Evolutionary conservation across 2,329 filamentous ascomycete species (phyloP), one percentile per base, ranked within the genome.

Genomic region (Didymosphaeria variabile): DNA sequence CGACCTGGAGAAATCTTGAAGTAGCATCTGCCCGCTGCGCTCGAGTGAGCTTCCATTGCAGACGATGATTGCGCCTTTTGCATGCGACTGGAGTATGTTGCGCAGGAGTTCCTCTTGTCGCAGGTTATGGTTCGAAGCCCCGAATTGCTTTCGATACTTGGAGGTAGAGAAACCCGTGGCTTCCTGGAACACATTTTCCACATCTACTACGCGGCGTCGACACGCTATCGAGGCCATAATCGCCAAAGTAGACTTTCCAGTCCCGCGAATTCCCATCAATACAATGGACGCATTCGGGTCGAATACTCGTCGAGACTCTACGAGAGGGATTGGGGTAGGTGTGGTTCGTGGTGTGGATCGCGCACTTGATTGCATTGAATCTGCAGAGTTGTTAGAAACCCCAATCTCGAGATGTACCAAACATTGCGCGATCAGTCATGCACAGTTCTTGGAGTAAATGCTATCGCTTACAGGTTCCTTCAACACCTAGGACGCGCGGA

Each of bases 171-270:
- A 79, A 9, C 89, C 88, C 0, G 86, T 88, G 4, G 82, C 79
- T 55, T 91, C 86, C 45, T 89, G 84, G 67, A 94, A 94, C 50
- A 85, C 83, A 44, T 84, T 83, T 65, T 93, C 90, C 36, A 88
- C 84, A 63, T 93, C 91, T 56, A 93, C 80, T 2, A 93, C 82
- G 56, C 87, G 87, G 44, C 89, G 84, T 56, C 87, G 86, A 75
- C 91, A 88, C 52, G 90, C 89, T 8, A 88, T 88, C 0, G 90
- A 90, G 6, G 90, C 89, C 63, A 94, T 92, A 51, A 94, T 86
- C 15, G 89, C 91, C 12, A 94, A 80, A 1, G 90, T 92, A 1
- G 90, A 90, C 76, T 93, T 93, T 17, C 91, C 91, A 5, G 89
- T 87, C 12, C 91, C 91, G 15, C 90, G 87, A 58, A 92, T 88